Percentiles rank a stretch among this genome's conserved stretches.
Evolutionary conservation across 306 rosid species (phyloP).

Genomic region (Alnus rubra): DNA sequence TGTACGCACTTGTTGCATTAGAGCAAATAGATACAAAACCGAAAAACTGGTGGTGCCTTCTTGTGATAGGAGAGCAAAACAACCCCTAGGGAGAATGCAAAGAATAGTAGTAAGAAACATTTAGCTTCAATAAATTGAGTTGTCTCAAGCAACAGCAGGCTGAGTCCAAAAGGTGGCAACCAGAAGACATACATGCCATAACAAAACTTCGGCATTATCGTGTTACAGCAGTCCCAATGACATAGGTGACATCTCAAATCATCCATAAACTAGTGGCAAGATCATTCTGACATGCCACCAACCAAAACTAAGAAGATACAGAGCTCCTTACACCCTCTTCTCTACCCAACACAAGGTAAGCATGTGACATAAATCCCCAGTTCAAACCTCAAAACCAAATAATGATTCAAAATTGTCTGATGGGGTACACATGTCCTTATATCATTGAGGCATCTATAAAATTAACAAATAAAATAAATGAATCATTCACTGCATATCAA

Average conservation of each 20-base stretch:
- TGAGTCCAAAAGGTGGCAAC: neutral
- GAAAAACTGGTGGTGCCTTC: neutral
- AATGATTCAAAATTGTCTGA: neutral
- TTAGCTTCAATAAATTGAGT: neutral
- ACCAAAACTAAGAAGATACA: neutral
- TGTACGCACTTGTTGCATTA: neutral
- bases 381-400: neutral
- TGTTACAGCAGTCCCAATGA: neutral
- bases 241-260: neutral
- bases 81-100: neutral
- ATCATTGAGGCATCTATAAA: neutral
- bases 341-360: neutral
- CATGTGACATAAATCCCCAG: neutral
- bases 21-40: neutral
- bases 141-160: neutral
- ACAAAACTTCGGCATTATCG: neutral
- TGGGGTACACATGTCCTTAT: neutral
- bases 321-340: neutral
- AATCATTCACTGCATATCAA: neutral
- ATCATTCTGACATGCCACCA: neutral
- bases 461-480: neutral
- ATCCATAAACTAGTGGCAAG: slow-evolving; percentile 1
- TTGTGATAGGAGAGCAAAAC: neutral
- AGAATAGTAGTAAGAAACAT: neutral
- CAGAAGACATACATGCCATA: neutral